phyloP scores from a whole-genome alignment of 257 asterid genomes.

The Ocimum tenuiflorum region DNA sequence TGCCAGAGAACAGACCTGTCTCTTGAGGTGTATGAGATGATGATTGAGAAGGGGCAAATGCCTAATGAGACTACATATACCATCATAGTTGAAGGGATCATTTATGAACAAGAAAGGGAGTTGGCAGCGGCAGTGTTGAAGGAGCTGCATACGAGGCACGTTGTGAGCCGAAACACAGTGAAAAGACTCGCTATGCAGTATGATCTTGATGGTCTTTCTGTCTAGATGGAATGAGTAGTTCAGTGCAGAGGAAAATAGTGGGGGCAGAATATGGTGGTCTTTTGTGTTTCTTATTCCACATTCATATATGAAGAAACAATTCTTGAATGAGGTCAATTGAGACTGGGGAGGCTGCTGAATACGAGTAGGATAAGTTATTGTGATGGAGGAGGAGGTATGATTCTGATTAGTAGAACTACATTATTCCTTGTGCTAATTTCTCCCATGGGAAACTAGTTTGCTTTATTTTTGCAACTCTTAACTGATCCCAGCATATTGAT shows the following conservation, averaged over 20 bases:
- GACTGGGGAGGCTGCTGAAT: no score
- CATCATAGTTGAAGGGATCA: constrained; percentile 65
- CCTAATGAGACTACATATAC: constrained; percentile 77
- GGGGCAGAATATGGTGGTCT: neutral
- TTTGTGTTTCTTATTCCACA: neutral
- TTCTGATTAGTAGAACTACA: no score
- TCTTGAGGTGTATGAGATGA: constrained; percentile 42
- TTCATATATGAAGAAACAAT: no score
- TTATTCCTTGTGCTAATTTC: no score
- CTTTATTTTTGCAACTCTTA: no score
- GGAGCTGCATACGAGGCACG: constrained; percentile 53
- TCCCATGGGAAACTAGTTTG: no score
- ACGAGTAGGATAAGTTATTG: neutral
- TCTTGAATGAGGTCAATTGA: no score
- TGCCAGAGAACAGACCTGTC: constrained; percentile 65
- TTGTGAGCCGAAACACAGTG: constrained; percentile 43
- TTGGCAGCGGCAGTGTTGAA: constrained; percentile 48
- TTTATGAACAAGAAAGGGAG: constrained; percentile 57
- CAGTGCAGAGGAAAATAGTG: neutral
- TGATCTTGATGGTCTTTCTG: constrained; percentile 42
- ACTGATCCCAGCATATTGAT: no score
- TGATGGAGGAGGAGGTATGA: neutral
- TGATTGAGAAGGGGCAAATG: constrained; percentile 56
- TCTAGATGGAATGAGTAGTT: neutral
- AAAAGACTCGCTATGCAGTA: constrained; percentile 67